Evolutionary conservation across 106 monocot genomes (phyloP), one percentile per base, ranked within the genome.

Genomic region (Acorus calamus): DNA sequence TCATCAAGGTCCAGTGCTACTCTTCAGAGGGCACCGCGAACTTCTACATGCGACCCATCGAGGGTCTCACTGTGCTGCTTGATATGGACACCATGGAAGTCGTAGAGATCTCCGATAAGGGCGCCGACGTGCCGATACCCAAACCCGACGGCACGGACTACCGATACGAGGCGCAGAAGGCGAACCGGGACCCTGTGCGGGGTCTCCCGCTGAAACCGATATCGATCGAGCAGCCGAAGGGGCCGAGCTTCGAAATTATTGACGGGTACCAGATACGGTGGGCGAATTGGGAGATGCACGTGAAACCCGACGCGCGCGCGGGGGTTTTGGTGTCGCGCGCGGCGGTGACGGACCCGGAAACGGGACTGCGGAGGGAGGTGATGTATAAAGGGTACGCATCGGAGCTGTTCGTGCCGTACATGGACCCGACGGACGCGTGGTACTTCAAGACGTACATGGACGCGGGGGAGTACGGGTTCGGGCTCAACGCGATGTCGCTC

Each of bases 371-470:
- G 14, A 73, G 93, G 43, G 55, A 66, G 5, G 89, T 94, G 3
- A 78, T 94, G 79, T 76, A 94, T 69, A 73, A 72, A 57, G 93
- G 93, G 4, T 81, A 77, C 63, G 60, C 72, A 6, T 89, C 93
- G 65, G 93, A 94, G 77, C 65, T 94, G 60, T 94, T 94, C 65
- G 93, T 94, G 55, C 93, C 93, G 14, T 94, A 94, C 77, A 94
- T 94, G 93, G 93, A 94, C 63, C 93, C 93, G 5, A 83, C 86
- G 0, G 86, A 94, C 4, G 93, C 83, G 0, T 94, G 93, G 93
- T 94, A 94, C 74, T 94, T 94, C 73, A 94, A 94, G 74, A 89
- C 93, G 42, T 94, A 94, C 63, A 84, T 94, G 93, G 93, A 94
- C 64, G 89, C 89, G 2, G 93, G 93, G 4, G 93, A 94, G 72